These are phyloP conservation scores for Corchorus capsularis DNA, from an alignment of 345 rosid genomes.

Conservation along the genomic window DNA sequence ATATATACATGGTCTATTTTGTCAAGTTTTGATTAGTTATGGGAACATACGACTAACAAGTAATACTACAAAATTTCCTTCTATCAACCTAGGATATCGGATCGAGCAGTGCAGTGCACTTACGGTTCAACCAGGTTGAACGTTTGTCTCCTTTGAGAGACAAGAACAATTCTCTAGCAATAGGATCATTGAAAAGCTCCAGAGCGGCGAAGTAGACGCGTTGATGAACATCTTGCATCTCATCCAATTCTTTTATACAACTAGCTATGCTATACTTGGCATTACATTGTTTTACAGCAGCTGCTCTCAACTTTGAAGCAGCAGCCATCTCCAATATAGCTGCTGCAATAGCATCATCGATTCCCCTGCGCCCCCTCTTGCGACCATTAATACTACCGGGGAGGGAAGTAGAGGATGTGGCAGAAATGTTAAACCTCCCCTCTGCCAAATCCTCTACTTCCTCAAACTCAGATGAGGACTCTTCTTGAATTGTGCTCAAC, in stretches of 20 bases:
- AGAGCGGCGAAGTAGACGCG: constrained; percentile 53
- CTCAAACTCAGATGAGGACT: constrained; percentile 39
- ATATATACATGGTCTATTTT: too few relatives aligned
- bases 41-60: too few relatives aligned
- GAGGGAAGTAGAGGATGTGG: too few relatives aligned
- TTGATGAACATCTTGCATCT: constrained; percentile 37
- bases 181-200: constrained; percentile 45
- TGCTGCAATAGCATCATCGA: constrained; percentile 57
- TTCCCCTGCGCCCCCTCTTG: constrained; percentile 56
- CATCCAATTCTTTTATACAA: constrained; percentile 53
- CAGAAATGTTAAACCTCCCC: too few relatives aligned
- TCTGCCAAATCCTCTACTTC: constrained; percentile 35
- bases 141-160: constrained; percentile 46
- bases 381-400: constrained; percentile 17
- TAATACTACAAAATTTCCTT: not conserved
- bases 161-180: constrained; percentile 58
- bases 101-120: constrained; percentile 33
- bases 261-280: constrained; percentile 45
- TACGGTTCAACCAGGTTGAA: constrained; percentile 48
- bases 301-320: constrained; percentile 51
- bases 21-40: too few relatives aligned
- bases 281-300: constrained; percentile 32
- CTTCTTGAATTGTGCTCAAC: constrained; percentile 26
- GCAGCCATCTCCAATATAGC: constrained; percentile 58
- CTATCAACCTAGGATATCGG: not conserved